Evolutionary conservation across 75 land plant genomes (phyloP), one percentile per base, ranked within the genome.

Genomic region (Selaginella tamariscina): DNA sequence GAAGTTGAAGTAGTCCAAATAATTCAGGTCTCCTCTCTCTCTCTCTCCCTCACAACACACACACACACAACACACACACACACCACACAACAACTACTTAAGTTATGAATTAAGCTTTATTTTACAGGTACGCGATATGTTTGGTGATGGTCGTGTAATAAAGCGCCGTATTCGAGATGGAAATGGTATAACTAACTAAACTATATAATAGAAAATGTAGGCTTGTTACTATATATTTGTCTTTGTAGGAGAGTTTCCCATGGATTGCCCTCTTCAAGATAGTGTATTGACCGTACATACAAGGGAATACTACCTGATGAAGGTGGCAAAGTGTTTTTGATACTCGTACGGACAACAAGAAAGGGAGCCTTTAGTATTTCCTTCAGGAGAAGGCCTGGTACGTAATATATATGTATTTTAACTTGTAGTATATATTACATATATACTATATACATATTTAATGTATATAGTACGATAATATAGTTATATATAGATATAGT

Each of bases 181-280:
- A 79, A 75, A 66, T 82, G 98, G 98, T 92, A 69, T 69, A 24
- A 11, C 2, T 0, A 2, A 64, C n/a, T 23, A 64, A 24, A 18
- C 21, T 5, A 1, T 30, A 23, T 28, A 1, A 30, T 31, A 26
- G 65, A 64, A 27, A 30, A 64, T 24, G 9, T 26, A 49, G 64
- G 20, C 71, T 56, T 22, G 23, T 31, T 0, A 22, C 15, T 70
- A 27, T 33, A 31, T 70, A 21, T 63, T 49, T 27, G 24, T 39
- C 22, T 71, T 39, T 21, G 49, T 39, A 94, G 98, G 98, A 65
- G 98, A 94, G 24, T 89, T 94, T 79, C 98, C 98, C 0, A 85
- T 94, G 88, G 98, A 94, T 74, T 94, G 98, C 74, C 98, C 98
- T 27, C 86, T 94, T 57, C 91, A 90, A 70, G 98, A 94, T 76